A percentile compares a stretch with the other conserved stretches of the same genome.
Conservation (phyloP, 371 early-diverging fungal species). For the Mortierella sp. region DNA sequence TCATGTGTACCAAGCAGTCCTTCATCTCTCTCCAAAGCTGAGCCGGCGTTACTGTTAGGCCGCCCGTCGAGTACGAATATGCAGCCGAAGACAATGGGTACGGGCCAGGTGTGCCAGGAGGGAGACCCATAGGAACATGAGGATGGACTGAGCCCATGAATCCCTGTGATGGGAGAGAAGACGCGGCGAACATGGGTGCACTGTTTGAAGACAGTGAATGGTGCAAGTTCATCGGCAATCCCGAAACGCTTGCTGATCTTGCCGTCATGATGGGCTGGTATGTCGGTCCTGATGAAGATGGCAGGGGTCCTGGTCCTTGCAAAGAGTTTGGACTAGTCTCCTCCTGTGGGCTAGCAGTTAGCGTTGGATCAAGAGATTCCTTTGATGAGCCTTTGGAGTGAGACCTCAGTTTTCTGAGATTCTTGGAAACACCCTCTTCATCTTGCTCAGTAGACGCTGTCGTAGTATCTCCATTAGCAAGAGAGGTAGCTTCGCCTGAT, state of each 20-base stretch:
- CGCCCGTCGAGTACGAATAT: constrained; percentile 15
- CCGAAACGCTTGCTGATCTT: constrained; percentile 43
- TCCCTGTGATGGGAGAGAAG: constrained; percentile 40
- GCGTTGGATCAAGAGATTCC: constrained; percentile 26
- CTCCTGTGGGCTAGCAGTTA: constrained; percentile 44
- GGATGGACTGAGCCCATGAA: constrained; percentile 19
- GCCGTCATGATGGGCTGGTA: constrained; percentile 34
- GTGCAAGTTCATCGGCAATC: constrained; percentile 15
- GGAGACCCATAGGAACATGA: constrained; percentile 2
- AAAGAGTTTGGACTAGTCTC: constrained; percentile 6
- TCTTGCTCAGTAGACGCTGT: constrained; percentile 14
- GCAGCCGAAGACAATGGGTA: constrained; percentile 10
- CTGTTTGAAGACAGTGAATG: background rate
- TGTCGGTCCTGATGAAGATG: constrained; percentile 7
- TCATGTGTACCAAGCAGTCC: constrained; percentile 48
- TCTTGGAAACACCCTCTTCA: constrained; percentile 9
- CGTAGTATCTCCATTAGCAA: constrained; percentile 20
- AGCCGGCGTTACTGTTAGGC: constrained; percentile 10
- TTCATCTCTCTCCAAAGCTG: constrained; percentile 49
- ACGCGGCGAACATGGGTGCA: constrained; percentile 10
- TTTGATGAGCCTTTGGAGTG: constrained; percentile 39
- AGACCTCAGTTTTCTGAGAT: constrained; percentile 14
- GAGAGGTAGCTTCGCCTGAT: constrained; percentile 27
- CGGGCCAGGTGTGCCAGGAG: constrained; percentile 12
- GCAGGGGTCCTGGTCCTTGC: background rate